Conservation (phyloP, 2,329 filamentous ascomycete genomes). For the Cytospora leucostoma region DNA sequence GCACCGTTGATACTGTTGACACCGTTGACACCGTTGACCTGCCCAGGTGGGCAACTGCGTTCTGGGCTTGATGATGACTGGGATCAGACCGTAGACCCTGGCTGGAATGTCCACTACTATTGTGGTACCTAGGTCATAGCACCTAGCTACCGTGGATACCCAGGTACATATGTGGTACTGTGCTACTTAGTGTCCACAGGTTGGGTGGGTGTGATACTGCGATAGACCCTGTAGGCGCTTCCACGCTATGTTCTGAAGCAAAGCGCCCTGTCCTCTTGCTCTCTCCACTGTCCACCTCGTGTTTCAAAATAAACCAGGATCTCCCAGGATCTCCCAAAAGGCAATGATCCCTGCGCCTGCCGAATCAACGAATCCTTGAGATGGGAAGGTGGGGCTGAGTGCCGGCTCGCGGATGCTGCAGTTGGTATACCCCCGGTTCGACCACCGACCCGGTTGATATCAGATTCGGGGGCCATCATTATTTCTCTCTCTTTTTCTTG, state of each 20-base stretch:
- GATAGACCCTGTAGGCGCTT: conserved; percentile 2
- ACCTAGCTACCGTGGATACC: too few relatives aligned
- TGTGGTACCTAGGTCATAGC: too few relatives aligned
- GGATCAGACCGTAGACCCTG: too few relatives aligned
- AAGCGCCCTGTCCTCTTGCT: conserved; percentile 36
- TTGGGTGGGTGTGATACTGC: background rate
- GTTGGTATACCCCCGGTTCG: conserved; percentile 24
- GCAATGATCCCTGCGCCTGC: conserved; percentile 23
- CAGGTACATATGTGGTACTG: background rate
- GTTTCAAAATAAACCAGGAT: conserved; percentile 49
- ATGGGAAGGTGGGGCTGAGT: conserved; percentile 26
- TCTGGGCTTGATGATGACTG: too few relatives aligned
- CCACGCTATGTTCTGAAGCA: conserved; percentile 46
- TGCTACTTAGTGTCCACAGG: background rate
- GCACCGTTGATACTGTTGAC: background rate
- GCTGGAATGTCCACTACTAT: too few relatives aligned
- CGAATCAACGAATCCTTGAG: conserved; percentile 27
- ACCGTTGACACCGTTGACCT: background rate
- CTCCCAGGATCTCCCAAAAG: conserved; percentile 31
- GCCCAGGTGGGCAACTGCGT: background rate
- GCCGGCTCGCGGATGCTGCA: conserved; percentile 19
- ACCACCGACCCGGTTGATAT: conserved; percentile 4
- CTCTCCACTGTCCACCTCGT: conserved; percentile 38
- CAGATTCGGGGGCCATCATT: background rate
- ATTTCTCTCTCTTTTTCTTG: too few relatives aligned